Evolutionary conservation across 495 filamentous ascomycete genomes (phyloP).

Genomic region (Tetracladium marchalianum): DNA sequence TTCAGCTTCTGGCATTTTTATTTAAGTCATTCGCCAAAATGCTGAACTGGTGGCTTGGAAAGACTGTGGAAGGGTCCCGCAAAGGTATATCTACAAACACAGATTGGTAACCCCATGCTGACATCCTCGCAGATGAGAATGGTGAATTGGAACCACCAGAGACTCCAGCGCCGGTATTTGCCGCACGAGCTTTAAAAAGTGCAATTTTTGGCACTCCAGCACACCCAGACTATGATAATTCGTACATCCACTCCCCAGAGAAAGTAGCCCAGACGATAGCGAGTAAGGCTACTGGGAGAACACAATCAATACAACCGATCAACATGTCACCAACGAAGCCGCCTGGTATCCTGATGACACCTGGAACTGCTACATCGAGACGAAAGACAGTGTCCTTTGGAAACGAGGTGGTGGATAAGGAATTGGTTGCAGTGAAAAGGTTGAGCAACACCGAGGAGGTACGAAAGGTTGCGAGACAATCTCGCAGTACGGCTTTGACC

Average conservation of each 20-base stretch:
- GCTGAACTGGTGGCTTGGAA: conserved; percentile 21
- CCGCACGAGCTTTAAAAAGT: conserved; percentile 82
- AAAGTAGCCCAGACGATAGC: conserved; percentile 1
- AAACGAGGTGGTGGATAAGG: conserved; percentile 52
- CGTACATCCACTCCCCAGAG: conserved; percentile 6
- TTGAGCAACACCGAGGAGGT: not conserved
- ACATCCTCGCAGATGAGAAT: conserved; percentile 28
- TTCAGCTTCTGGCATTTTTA: too few species aligned
- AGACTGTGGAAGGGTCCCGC: conserved; percentile 8
- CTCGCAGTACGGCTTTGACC: conserved; percentile 30
- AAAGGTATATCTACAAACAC: conserved; percentile 10
- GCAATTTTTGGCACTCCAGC: conserved; percentile 83
- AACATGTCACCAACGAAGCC: conserved; percentile 24
- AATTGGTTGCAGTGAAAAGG: conserved; percentile 24
- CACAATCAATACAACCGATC: conserved; percentile 11
- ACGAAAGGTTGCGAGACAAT: conserved; percentile 28
- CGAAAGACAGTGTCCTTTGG: conserved; percentile 89
- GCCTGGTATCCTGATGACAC: conserved; percentile 71
- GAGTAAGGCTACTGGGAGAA: conserved; percentile 23
- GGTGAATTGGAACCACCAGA: conserved; percentile 61
- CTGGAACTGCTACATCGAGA: conserved; percentile 66
- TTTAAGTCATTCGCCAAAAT: conserved; percentile 2
- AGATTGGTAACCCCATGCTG: conserved; percentile 1
- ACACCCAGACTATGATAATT: conserved; percentile 26
- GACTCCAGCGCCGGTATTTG: conserved; percentile 90